Percentiles rank a stretch among this genome's conserved stretches.
These are phyloP conservation scores for Trametes gibbosa DNA, from an alignment of 768 basidiomycete genomes.

Conservation along the genomic window DNA sequence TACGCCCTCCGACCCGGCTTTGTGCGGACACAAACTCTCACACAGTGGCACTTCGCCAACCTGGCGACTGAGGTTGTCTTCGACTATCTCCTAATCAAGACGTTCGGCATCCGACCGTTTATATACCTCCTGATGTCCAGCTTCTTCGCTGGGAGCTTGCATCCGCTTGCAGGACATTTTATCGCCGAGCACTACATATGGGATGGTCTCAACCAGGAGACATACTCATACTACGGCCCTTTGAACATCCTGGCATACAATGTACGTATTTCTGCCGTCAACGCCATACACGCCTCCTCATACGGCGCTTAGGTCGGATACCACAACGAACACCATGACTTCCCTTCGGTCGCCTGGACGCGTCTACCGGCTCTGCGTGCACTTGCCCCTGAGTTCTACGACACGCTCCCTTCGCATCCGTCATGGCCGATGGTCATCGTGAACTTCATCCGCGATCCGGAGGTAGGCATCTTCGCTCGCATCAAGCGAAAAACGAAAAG, in stretches of 20 bases:
- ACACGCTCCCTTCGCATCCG: slow-evolving; percentile 79
- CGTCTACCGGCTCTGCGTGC: slow-evolving; percentile 77
- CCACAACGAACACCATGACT: slow-evolving; percentile 99
- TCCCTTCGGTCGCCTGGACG: slow-evolving; percentile 96
- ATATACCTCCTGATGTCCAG: slow-evolving; percentile 84
- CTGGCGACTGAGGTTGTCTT: slow-evolving; percentile 65
- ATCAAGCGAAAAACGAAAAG: slow-evolving; percentile 68
- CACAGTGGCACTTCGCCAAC: slow-evolving; percentile 85
- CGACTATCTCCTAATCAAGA: slow-evolving; percentile 62
- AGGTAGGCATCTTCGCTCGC: slow-evolving; percentile 86
- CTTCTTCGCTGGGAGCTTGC: slow-evolving; percentile 95
- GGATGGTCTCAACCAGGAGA: slow-evolving; percentile 92
- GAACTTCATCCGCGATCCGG: slow-evolving; percentile 89
- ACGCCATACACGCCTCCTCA: too few species aligned
- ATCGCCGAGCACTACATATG: slow-evolving; percentile 97
- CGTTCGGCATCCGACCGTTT: slow-evolving; percentile 48
- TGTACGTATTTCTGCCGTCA: slow-evolving; percentile 43
- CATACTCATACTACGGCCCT: slow-evolving; percentile 94
- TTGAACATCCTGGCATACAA: slow-evolving; percentile 93
- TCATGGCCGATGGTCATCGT: slow-evolving; percentile 94
- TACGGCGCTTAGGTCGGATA: slow-evolving; percentile 76
- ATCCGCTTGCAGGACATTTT: slow-evolving; percentile 96
- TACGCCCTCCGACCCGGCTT: slow-evolving; percentile 96
- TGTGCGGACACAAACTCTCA: slow-evolving; percentile 78
- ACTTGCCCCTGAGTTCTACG: slow-evolving; percentile 91